Evolutionary conservation across 495 filamentous ascomycete species (phyloP).

Genomic region (Xylaria palmicola): DNA sequence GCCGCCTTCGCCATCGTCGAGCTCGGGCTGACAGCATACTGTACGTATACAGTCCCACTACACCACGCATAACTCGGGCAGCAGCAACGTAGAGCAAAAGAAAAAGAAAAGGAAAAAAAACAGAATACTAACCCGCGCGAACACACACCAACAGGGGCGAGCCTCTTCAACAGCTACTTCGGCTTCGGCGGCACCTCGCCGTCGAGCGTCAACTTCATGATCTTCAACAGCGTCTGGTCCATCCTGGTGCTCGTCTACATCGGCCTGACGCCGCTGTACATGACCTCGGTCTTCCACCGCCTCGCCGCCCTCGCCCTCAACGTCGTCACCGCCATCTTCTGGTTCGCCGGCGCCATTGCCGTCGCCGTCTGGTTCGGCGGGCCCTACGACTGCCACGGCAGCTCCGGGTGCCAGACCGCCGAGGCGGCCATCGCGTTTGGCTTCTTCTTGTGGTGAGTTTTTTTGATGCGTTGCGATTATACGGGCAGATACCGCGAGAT

Average conservation of each 20-base stretch:
- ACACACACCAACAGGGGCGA: conserved; percentile 34
- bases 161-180: conserved; percentile 29
- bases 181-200: conserved; percentile 37
- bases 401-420: conserved; percentile 35
- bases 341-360: conserved; percentile 82
- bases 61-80: not conserved
- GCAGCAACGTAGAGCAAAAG: not conserved
- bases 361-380: conserved; percentile 60
- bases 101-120: not conserved
- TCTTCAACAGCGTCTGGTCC: conserved; percentile 74
- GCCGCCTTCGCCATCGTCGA: conserved; percentile 66
- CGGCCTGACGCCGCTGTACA: conserved; percentile 58
- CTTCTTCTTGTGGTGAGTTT: conserved; percentile 42
- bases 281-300: conserved; percentile 57
- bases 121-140: not conserved
- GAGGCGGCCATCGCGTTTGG: conserved; percentile 49
- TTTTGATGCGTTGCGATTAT: no score
- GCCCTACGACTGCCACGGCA: conserved; percentile 30
- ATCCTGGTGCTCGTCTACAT: conserved; percentile 68
- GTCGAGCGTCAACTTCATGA: conserved; percentile 62
- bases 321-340: conserved; percentile 75
- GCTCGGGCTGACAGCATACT: conserved; percentile 68
- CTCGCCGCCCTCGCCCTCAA: conserved; percentile 65
- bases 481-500: no score
- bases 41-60: conserved; percentile 43